Conservation (phyloP, 83 land plant species). For the Picea engelmannii region DNA sequence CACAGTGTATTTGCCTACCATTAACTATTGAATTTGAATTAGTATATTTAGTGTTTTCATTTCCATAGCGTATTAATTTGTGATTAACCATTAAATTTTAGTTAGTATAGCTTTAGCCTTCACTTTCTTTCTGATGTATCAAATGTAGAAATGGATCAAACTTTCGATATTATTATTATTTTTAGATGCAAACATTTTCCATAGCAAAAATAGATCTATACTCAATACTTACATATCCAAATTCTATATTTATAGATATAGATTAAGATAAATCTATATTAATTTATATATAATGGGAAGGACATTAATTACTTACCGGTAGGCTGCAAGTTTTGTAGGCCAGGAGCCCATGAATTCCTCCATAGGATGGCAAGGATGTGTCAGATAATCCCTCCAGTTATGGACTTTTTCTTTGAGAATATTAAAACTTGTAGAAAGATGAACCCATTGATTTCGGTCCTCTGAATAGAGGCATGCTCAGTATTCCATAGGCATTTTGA, state of each 20-base stretch:
- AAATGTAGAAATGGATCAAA: no score
- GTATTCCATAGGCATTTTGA: slow-evolving; percentile 45
- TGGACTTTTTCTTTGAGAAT: slow-evolving; percentile 48
- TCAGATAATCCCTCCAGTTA: slow-evolving; percentile 58
- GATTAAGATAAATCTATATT: not conserved
- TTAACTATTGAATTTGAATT: no score
- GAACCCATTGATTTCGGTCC: slow-evolving; percentile 43
- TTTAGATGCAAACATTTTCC: no score
- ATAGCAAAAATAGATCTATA: no score
- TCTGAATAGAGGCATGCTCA: slow-evolving; percentile 60
- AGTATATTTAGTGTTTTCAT: no score
- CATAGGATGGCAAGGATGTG: slow-evolving; percentile 63
- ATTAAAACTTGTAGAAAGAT: slow-evolving; percentile 63
- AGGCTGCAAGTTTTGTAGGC: slow-evolving; percentile 58
- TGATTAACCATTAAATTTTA: slow-evolving; percentile 28
- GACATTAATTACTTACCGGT: slow-evolving; percentile 33
- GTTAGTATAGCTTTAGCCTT: slow-evolving; percentile 13
- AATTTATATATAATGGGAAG: no score
- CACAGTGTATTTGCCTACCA: slow-evolving; percentile 34
- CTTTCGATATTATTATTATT: no score
- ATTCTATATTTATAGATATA: no score
- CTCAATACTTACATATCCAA: no score
- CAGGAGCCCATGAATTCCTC: slow-evolving; percentile 45
- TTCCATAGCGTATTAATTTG: slow-evolving; percentile 2
- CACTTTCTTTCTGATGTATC: no score